Evolutionary conservation across 441 rosid species (phyloP).

Genomic region (Erodium trifolium): DNA sequence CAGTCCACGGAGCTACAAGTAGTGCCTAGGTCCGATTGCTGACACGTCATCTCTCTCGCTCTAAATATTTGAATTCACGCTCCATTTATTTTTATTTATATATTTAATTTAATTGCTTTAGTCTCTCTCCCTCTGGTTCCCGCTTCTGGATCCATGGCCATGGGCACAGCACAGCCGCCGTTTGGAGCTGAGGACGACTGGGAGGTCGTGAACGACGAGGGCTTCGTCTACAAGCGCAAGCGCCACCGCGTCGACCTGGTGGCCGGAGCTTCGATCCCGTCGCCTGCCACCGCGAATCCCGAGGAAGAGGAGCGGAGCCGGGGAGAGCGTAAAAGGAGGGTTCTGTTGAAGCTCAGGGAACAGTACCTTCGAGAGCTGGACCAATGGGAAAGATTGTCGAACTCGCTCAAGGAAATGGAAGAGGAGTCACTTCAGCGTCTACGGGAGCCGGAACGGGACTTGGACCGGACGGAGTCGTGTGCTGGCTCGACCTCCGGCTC

Average conservation of each 20-base stretch:
- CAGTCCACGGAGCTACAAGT: too few relatives aligned
- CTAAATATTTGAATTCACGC: too few relatives aligned
- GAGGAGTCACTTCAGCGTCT: constrained; percentile 21
- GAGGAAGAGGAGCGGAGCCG: constrained; percentile 35
- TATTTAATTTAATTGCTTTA: too few relatives aligned
- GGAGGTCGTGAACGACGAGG: constrained; percentile 68
- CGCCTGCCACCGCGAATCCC: constrained; percentile 27
- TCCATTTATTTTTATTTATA: too few relatives aligned
- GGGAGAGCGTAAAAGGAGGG: constrained; percentile 36
- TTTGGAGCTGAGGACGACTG: constrained; percentile 34
- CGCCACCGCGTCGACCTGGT: constrained; percentile 34
- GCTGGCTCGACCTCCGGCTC: constrained; percentile 14
- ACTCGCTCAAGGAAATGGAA: constrained; percentile 39
- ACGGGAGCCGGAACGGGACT: constrained; percentile 5
- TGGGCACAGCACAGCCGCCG: too few relatives aligned
- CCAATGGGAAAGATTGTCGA: constrained; percentile 58
- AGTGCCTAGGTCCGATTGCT: too few relatives aligned
- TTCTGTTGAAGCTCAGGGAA: constrained; percentile 39
- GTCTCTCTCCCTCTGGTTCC: too few relatives aligned
- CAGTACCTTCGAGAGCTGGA: constrained; percentile 50
- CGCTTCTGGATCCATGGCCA: too few relatives aligned
- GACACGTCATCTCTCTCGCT: too few relatives aligned
- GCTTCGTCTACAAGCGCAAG: constrained; percentile 67
- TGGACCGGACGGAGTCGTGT: constrained; percentile 24
- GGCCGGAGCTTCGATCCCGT: constrained; percentile 7